These are phyloP conservation scores for Metschnikowia noctiluminum DNA, from an alignment of 805 yeast genomes.

Conservation along the genomic window DNA sequence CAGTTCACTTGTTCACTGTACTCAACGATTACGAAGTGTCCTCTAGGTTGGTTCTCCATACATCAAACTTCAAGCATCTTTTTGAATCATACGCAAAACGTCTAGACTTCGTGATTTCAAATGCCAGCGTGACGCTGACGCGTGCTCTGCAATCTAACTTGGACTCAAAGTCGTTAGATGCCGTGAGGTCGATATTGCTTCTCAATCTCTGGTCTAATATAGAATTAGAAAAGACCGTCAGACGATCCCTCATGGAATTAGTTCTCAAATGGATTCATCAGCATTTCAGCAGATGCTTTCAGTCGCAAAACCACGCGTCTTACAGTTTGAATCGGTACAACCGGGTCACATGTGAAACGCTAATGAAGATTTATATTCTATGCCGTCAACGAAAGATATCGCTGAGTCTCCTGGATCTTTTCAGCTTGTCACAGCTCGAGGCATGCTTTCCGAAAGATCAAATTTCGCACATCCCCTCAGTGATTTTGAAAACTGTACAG, in stretches of 20 bases:
- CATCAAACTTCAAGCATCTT: constrained; percentile 21
- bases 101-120: constrained; percentile 24
- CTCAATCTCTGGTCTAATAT: constrained; percentile 30
- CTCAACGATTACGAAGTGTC: constrained; percentile 36
- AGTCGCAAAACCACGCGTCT: not conserved
- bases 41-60: constrained; percentile 24
- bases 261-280: constrained; percentile 26
- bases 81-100: constrained; percentile 31
- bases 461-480: constrained; percentile 13
- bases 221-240: constrained; percentile 21
- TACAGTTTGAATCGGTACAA: constrained; percentile 6
- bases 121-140: not conserved
- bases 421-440: constrained; percentile 15
- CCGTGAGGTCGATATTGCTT: constrained; percentile 29
- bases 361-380: constrained; percentile 25
- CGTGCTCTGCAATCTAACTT: not conserved
- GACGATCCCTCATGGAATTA: constrained; percentile 27
- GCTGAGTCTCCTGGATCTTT: constrained; percentile 20
- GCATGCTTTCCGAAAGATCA: not conserved
- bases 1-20: constrained; percentile 34
- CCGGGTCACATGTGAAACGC: constrained; percentile 19
- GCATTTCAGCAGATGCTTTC: constrained; percentile 9
- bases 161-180: constrained; percentile 13
- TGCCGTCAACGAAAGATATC: constrained; percentile 21
- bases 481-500: constrained; percentile 22